These are phyloP conservation scores for Capronia americana DNA, from an alignment of 2,329 filamentous ascomycete species.

Conservation along the genomic window DNA sequence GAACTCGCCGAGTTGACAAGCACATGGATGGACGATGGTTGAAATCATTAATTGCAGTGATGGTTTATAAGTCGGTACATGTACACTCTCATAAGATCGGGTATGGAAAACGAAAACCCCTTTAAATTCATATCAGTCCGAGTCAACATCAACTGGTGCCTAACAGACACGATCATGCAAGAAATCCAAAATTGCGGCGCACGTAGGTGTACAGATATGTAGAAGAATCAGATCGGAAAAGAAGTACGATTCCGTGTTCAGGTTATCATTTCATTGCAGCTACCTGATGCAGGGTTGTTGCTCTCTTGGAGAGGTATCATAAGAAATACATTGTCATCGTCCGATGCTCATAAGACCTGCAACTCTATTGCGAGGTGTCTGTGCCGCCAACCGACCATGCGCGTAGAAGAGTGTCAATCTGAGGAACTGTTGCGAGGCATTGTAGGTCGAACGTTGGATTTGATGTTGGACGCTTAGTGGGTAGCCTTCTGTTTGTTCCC, in stretches of 20 bases:
- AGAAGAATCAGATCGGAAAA: neutral
- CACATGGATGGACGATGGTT: neutral
- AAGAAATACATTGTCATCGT: conserved; percentile 26
- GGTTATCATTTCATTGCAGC: conserved; percentile 27
- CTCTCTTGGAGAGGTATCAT: conserved; percentile 20
- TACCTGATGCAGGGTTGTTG: conserved; percentile 18
- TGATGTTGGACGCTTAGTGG: conserved; percentile 31
- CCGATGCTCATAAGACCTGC: conserved; percentile 25
- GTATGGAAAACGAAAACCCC: neutral
- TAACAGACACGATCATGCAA: neutral
- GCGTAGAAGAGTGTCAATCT: conserved; percentile 10
- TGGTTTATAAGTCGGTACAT: too few relatives aligned
- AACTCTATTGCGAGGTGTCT: conserved; percentile 14
- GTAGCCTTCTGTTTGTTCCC: conserved; percentile 40
- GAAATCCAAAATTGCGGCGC: neutral
- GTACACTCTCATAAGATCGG: neutral
- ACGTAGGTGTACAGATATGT: neutral
- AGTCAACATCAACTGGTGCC: too few relatives aligned
- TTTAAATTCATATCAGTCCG: neutral
- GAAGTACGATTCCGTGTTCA: neutral
- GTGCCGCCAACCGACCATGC: conserved; percentile 21
- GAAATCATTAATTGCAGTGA: neutral
- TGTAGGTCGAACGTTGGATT: conserved; percentile 7
- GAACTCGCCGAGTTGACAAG: neutral
- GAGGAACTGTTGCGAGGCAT: conserved; percentile 27